These are phyloP conservation scores for Aspergillus cavernicola DNA, from an alignment of 495 filamentous ascomycete species.

Conservation along the genomic window DNA sequence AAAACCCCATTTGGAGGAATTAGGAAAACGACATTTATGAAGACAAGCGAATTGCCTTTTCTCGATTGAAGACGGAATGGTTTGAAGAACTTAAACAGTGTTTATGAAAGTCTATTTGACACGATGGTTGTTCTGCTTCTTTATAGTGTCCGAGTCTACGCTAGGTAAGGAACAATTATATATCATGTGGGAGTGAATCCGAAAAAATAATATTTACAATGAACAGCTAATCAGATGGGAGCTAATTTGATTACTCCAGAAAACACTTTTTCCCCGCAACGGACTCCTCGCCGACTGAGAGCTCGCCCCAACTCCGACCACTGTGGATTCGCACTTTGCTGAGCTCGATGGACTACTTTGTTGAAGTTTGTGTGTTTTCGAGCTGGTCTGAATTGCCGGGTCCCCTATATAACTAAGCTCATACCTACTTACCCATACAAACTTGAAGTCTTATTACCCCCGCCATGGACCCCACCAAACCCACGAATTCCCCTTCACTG, in stretches of 20 bases:
- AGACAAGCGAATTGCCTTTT: no score
- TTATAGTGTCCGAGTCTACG: no score
- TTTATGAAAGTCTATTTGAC: no score
- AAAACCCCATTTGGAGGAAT: no score
- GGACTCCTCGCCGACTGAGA: slow-evolving; percentile 20
- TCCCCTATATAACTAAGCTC: background rate
- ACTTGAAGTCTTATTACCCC: background rate
- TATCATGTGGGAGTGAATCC: no score
- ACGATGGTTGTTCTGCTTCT: no score
- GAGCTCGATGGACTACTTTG: slow-evolving; percentile 1
- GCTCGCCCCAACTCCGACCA: slow-evolving; percentile 31
- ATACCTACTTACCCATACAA: background rate
- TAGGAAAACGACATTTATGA: no score
- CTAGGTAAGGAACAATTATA: no score
- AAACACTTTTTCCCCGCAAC: slow-evolving; percentile 18
- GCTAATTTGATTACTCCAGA: background rate
- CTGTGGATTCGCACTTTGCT: slow-evolving; percentile 3
- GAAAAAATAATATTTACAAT: background rate
- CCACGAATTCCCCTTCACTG: slow-evolving; percentile 19
- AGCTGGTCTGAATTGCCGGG: background rate
- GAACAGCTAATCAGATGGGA: background rate
- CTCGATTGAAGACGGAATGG: no score
- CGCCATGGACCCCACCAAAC: slow-evolving; percentile 27
- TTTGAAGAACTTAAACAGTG: no score
- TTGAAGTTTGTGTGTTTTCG: background rate